Base-by-base conservation (phyloP, 495 filamentous ascomycete genomes). In the Echria macrotheca region DNA sequence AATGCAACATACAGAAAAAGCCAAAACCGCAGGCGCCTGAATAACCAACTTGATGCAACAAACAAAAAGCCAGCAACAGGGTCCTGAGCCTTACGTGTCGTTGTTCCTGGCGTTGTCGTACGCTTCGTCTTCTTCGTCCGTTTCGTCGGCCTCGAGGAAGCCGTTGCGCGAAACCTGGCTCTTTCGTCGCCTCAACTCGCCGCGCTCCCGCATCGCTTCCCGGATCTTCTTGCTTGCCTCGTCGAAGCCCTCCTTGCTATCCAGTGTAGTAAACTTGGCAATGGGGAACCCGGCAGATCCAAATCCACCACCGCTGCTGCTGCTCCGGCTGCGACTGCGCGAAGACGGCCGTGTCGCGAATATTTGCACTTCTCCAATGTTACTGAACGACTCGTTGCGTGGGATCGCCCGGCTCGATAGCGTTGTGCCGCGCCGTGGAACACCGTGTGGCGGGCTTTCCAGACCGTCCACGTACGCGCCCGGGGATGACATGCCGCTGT, bases 381-480 rank as follows among this genome's bases (percentile, higher is more conserved):
- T 89, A 57, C 83, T 81, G 70, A 97, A 95, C 3, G 85, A 89
- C 63, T 98, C 93, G 69, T 95, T 96, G 23, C 85, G 79, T 8
- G 93, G 91, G 6, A 98, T 71, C 17, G 64, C 63, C 18, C 66
- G 65, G 57, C 72, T 71, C 4, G 73, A 76, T 44, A 53, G 56
- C 3, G 70, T 75, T 29, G 69, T 72, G 57, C 56, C 58, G 46
- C 67, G 60, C 14, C 72, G 61, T 23, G 56, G 39, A 15, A 23
- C 51, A 23, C 49, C 64, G 40, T 25, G 57, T 10, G 52, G 5
- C 35, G 62, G 61, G 48, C 53, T 63, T 32, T 50, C 60, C 21
- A 31, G 5, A 22, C 56, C 63, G 44, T 52, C 46, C 7, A 29
- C 37, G 22, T 52, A 41, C 1, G 35, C 44, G 35, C 22, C 50